Evolutionary conservation across 169 alveolate species (phyloP), one percentile per base, ranked within the genome.

Genomic region (Cryptosporidium viatorum): DNA sequence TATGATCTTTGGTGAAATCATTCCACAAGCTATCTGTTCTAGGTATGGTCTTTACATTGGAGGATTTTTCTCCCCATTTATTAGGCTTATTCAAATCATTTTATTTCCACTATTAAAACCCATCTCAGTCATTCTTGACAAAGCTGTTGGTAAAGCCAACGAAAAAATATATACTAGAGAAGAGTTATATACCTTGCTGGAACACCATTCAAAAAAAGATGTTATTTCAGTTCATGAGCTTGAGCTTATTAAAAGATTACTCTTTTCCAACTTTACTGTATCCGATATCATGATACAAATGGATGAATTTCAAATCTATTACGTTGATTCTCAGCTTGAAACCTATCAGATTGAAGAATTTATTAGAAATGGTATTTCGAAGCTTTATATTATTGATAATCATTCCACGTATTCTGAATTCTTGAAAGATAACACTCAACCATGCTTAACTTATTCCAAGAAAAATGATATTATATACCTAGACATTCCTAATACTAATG

Each of bases 11-110:
- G 98, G 98, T 3, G 98, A 96, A 60, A 96, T 96, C 21, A 84
- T 94, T 23, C 98, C 98, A 1, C 97, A 96, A 75, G 91, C 98
- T 31, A 71, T 96, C 12, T 96, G 95, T 71, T 93, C 97, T 35
- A 93, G 95, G 69, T 94, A 96, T 84, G 96, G 96, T 16, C 86
- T 96, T 43, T 94, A 86, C 10, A 93, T 96, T 2, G 95, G 98
- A 14, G 97, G 96, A 5, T 93, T 94, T 71, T 94, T 94, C 70
- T 91, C 95, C 3, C 93, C 96, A 6, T 91, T 93, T 33, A 92
- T 94, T 4, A 62, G 91, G 43, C 50, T 91, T 18, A 75, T 94
- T 16, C 93, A 92, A 65, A 51, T 86, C 29, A 21, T 84, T 14
- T 75, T 94, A 23, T 94, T 70, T 85, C 95, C 96, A n/a, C 60